A percentile compares a stretch with the other conserved stretches of the same genome.
These are phyloP conservation scores for Elaeis guineensis DNA, from an alignment of 176 grass and related monocot species.

Conservation along the genomic window DNA sequence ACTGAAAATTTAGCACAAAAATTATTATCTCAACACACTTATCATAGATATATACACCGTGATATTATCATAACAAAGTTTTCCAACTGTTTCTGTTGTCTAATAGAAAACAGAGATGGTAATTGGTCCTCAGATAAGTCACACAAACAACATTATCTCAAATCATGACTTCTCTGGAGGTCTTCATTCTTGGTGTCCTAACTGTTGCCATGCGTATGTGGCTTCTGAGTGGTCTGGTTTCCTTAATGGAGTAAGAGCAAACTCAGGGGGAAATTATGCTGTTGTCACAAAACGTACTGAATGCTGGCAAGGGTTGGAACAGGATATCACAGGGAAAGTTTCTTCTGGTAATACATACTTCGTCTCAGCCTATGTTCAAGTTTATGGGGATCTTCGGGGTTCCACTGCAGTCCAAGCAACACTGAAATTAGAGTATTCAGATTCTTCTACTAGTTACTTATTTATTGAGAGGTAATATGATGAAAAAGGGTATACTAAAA, in stretches of 20 bases:
- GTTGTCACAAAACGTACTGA: slow-evolving; percentile 74
- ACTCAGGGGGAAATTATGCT: slow-evolving; percentile 73
- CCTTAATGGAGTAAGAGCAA: slow-evolving; percentile 60
- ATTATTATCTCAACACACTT: too few species aligned
- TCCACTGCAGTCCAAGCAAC: slow-evolving; percentile 59
- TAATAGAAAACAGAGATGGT: slow-evolving; percentile 42
- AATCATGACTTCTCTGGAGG: slow-evolving; percentile 68
- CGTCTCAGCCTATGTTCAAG: slow-evolving; percentile 57
- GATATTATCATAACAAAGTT: neutral
- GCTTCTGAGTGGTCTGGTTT: slow-evolving; percentile 83
- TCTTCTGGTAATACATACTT: slow-evolving; percentile 34
- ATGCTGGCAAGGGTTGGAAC: slow-evolving; percentile 76
- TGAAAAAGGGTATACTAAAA: slow-evolving; percentile 22
- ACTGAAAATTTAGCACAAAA: too few species aligned
- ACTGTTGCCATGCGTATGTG: slow-evolving; percentile 66
- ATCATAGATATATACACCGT: too few species aligned
- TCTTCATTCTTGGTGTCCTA: slow-evolving; percentile 56
- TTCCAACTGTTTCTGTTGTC: slow-evolving; percentile 18
- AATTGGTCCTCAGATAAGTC: slow-evolving; percentile 13
- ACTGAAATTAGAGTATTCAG: slow-evolving; percentile 50
- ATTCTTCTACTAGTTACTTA: slow-evolving; percentile 46
- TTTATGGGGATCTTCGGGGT: slow-evolving; percentile 42
- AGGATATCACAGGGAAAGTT: slow-evolving; percentile 75
- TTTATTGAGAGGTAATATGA: slow-evolving; percentile 49
- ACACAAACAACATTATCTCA: slow-evolving; percentile 44